Evolutionary conservation across 2,329 filamentous ascomycete species (phyloP).

Genomic region (Chrysoporthe cubensis): DNA sequence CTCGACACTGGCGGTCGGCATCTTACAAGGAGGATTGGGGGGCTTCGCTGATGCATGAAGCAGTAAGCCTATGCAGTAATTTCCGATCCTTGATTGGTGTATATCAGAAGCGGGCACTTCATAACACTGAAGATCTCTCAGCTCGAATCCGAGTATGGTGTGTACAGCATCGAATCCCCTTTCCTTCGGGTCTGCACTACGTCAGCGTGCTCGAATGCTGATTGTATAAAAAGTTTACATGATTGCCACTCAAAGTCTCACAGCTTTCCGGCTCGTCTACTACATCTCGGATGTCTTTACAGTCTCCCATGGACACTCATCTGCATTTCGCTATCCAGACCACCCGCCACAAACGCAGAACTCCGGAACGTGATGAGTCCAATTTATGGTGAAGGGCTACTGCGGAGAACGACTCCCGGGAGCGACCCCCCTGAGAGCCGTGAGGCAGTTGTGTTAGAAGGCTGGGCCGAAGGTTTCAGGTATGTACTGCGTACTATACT

Average conservation of each 20-base stretch:
- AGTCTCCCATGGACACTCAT: not conserved
- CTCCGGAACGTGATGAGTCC: conserved; percentile 19
- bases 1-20: conserved; percentile 7
- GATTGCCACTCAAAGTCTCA: not conserved
- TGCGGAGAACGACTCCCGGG: not conserved
- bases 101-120: not conserved
- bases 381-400: conserved; percentile 6
- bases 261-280: not conserved
- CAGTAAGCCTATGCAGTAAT: not conserved
- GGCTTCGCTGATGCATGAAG: not conserved
- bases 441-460: conserved; percentile 22
- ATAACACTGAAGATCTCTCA: not conserved
- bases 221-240: not conserved
- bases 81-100: not conserved
- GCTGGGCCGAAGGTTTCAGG: conserved; percentile 29
- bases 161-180: not conserved
- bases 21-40: not conserved
- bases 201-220: not conserved
- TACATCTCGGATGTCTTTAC: not conserved
- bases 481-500: not conserved
- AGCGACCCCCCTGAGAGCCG: conserved; percentile 16
- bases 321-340: not conserved
- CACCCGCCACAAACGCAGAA: not conserved
- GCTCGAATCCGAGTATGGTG: not conserved
- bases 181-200: not conserved